Conservation (phyloP, 106 monocot genomes). For the Dendrobium chrysotoxum region DNA sequence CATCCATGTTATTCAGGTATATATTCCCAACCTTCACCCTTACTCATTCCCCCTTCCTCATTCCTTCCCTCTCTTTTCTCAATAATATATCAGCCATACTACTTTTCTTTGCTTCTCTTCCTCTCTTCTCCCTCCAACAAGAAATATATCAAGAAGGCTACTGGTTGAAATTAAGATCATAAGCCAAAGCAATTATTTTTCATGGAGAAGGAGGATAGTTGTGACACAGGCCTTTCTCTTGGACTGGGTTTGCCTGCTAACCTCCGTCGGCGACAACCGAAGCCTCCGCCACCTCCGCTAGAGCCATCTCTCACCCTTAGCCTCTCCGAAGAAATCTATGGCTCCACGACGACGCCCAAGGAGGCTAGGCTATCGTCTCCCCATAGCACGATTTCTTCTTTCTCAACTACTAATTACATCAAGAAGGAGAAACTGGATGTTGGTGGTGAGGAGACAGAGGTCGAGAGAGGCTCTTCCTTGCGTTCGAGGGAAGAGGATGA, state of each 20-base stretch:
- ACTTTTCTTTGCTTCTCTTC: neutral
- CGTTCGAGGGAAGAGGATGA: neutral
- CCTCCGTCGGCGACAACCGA: neutral
- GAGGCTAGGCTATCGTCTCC: constrained; percentile 17
- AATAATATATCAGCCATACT: neutral
- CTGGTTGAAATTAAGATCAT: neutral
- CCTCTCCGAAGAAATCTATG: constrained; percentile 27
- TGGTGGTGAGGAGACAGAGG: constrained; percentile 18
- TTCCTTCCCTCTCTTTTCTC: neutral
- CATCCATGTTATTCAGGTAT: neutral
- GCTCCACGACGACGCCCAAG: neutral
- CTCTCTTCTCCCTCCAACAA: neutral
- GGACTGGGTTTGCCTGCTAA: neutral
- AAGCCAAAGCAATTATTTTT: neutral
- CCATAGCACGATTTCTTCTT: constrained; percentile 36
- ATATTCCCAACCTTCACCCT: neutral
- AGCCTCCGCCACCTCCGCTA: neutral
- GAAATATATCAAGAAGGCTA: neutral
- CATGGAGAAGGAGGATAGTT: constrained; percentile 1
- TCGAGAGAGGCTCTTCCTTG: constrained; percentile 20
- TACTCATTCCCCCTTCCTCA: constrained; percentile 1
- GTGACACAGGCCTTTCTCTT: constrained; percentile 5
- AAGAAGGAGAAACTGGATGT: constrained; percentile 20
- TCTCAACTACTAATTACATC: constrained; percentile 26
- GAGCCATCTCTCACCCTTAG: constrained; percentile 50